Evolutionary conservation across 192 early-diverging fungal genomes (phyloP).

Genomic region (Helicostylum pulchrum): DNA sequence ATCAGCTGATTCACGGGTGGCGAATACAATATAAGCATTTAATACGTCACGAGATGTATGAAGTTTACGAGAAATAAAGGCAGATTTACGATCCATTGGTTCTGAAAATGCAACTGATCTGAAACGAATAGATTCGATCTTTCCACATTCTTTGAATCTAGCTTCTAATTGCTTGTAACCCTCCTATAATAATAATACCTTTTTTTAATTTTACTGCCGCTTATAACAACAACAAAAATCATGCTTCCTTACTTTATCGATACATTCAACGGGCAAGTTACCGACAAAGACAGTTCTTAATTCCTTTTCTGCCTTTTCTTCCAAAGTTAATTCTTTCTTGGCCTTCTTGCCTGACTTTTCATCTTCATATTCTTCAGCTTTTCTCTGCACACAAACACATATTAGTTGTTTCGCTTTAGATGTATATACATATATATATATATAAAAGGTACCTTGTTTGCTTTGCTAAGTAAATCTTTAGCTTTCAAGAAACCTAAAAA

Average conservation of each 20-base stretch:
- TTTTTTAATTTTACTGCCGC: background rate
- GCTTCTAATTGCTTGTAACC: constrained; percentile 65
- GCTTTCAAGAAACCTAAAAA: constrained; percentile 1
- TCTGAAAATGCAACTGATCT: constrained; percentile 78
- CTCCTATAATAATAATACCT: constrained; percentile 35
- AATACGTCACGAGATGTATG: constrained; percentile 80
- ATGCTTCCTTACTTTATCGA: constrained; percentile 48
- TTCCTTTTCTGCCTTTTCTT: constrained; percentile 50
- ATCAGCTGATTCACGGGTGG: constrained; percentile 34
- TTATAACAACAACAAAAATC: background rate
- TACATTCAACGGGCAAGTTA: constrained; percentile 71
- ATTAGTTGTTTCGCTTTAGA: no score
- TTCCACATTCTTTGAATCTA: constrained; percentile 65
- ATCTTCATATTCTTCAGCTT: constrained; percentile 18
- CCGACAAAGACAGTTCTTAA: constrained; percentile 92
- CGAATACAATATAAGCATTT: constrained; percentile 90
- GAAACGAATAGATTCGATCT: constrained; percentile 84
- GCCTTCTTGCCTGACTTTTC: constrained; percentile 22
- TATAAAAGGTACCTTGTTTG: background rate
- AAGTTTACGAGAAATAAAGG: constrained; percentile 80
- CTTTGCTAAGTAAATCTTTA: background rate
- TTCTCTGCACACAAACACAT: constrained; percentile 26
- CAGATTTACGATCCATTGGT: constrained; percentile 71
- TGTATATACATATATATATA: no score
- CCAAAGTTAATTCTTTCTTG: constrained; percentile 20